These are phyloP conservation scores for Talaromyces thailandensis DNA, from an alignment of 495 filamentous ascomycete species.

Conservation along the genomic window DNA sequence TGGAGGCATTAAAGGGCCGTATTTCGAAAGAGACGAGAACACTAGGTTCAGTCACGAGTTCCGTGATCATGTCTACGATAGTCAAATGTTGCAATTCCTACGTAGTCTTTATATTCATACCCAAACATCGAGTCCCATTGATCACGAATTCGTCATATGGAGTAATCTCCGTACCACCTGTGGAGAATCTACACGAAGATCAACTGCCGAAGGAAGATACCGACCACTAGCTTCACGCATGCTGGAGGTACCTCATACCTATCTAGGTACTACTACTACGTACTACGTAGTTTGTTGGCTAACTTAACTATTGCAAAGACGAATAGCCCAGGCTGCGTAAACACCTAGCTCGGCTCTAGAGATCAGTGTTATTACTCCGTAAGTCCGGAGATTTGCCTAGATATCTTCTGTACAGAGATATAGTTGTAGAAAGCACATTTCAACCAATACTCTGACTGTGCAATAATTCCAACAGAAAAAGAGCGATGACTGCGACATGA, in stretches of 20 bases:
- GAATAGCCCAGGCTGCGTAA: not conserved
- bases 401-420: not conserved
- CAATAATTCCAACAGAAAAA: not conserved
- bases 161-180: not conserved
- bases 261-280: not conserved
- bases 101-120: not conserved
- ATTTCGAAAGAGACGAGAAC: not conserved
- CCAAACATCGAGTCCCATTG: not conserved
- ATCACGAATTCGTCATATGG: not conserved
- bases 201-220: not conserved
- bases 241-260: not conserved
- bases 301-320: not conserved
- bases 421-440: not conserved
- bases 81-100: not conserved
- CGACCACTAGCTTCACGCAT: not conserved
- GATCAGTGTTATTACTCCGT: not conserved
- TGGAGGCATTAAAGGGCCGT: not conserved
- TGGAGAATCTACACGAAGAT: not conserved
- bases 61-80: too few relatives aligned
- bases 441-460: not conserved
- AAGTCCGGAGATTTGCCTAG: not conserved
- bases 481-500: not conserved
- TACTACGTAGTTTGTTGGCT: not conserved
- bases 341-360: not conserved
- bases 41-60: not conserved